These are phyloP conservation scores for Pestalotiopsis sp. DNA, from an alignment of 2,329 filamentous ascomycete species.

Conservation along the genomic window DNA sequence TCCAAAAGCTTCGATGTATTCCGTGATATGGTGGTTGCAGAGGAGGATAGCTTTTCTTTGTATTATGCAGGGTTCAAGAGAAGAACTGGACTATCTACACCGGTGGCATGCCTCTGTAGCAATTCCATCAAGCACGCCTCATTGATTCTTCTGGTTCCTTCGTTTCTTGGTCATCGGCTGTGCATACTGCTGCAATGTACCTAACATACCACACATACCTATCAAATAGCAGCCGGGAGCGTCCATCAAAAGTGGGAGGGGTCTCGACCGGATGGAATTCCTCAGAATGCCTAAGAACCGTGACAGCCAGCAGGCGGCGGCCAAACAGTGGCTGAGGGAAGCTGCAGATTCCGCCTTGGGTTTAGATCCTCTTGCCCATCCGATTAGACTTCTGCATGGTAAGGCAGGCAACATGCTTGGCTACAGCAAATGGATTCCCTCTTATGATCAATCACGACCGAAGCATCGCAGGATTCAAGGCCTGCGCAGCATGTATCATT, in stretches of 20 bases:
- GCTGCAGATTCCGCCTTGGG: neutral
- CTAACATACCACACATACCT: neutral
- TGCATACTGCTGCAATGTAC: neutral
- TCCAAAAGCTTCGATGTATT: slow-evolving; percentile 4
- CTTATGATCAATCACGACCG: neutral
- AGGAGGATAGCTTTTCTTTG: neutral
- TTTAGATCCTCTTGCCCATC: neutral
- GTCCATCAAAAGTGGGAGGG: neutral
- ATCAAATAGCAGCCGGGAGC: neutral
- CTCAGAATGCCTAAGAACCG: slow-evolving; percentile 12
- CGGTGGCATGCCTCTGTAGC: neutral
- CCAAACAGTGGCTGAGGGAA: slow-evolving; percentile 3
- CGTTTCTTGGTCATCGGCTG: neutral
- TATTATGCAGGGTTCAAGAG: neutral
- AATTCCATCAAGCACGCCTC: neutral
- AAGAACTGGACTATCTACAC: no score
- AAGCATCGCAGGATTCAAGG: neutral
- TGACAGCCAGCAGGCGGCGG: neutral
- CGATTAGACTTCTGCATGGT: neutral
- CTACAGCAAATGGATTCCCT: neutral
- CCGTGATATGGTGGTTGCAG: neutral
- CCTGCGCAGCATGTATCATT: neutral
- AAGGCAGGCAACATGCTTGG: neutral
- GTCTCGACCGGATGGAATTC: slow-evolving; percentile 6
- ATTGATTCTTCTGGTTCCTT: neutral